Percentiles rank a stretch among this genome's conserved stretches.
Conservation (phyloP, 129 eudicot genomes). For the Silybum marianum region DNA sequence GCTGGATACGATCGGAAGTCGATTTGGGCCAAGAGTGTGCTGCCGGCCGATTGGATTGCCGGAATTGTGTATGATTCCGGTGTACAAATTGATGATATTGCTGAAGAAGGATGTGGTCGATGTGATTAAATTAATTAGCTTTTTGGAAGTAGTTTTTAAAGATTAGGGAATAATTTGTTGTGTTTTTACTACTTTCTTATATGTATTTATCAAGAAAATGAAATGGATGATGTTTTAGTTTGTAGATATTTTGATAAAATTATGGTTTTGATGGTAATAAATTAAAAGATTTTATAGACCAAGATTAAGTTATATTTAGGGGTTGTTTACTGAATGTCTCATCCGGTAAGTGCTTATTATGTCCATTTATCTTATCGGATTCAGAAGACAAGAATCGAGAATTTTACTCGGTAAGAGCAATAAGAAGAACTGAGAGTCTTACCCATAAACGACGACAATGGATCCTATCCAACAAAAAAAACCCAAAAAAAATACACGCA, state of each 20-base stretch:
- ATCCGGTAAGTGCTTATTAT: no score
- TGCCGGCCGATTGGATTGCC: slow-evolving; percentile 68
- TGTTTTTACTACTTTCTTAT: not conserved
- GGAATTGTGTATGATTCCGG: slow-evolving; percentile 73
- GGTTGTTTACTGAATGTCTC: no score
- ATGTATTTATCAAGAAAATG: not conserved
- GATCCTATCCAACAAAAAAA: no score
- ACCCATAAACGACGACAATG: no score
- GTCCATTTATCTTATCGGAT: no score
- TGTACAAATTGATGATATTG: slow-evolving; percentile 67
- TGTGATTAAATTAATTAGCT: slow-evolving; percentile 42
- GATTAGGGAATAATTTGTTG: not conserved
- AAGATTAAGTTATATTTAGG: no score
- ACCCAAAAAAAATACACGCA: no score
- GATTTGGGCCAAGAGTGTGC: slow-evolving; percentile 58
- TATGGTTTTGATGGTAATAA: no score
- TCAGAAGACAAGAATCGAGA: no score
- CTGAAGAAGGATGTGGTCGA: slow-evolving; percentile 67
- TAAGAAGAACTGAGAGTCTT: no score
- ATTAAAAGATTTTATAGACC: no score
- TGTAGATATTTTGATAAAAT: not conserved
- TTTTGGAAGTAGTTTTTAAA: slow-evolving; percentile 17
- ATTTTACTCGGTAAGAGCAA: no score
- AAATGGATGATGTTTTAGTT: not conserved
- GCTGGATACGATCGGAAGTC: slow-evolving; percentile 61